Conservation (phyloP, 805 yeast genomes). For the Wickerhamiella cacticola region DNA sequence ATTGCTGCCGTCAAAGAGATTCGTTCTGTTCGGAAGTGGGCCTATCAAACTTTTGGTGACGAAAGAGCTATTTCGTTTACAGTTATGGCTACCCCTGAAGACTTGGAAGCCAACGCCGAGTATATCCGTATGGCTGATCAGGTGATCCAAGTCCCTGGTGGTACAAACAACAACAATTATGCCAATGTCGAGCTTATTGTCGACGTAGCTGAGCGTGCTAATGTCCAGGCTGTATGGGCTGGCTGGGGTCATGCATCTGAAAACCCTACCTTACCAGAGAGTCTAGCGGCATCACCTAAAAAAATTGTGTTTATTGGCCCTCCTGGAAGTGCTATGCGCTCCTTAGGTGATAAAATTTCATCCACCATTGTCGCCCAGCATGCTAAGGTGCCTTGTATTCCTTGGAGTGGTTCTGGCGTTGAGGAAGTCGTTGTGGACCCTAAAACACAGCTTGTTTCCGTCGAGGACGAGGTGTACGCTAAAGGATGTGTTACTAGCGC, state of each 20-base stretch:
- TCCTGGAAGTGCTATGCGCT: slow-evolving; percentile 98
- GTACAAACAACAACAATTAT: slow-evolving; percentile 95
- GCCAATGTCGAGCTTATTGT: slow-evolving; percentile 97
- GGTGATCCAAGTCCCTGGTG: slow-evolving; percentile 97
- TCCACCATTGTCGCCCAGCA: slow-evolving; percentile 99
- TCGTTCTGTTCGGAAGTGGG: slow-evolving; percentile 96
- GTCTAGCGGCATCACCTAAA: slow-evolving; percentile 83
- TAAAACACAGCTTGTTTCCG: slow-evolving; percentile 71
- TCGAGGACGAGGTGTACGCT: slow-evolving; percentile 67
- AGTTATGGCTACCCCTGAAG: slow-evolving; percentile 99
- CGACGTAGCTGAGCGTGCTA: slow-evolving; percentile 91
- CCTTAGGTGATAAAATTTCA: slow-evolving; percentile 96
- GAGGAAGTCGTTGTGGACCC: slow-evolving; percentile 62
- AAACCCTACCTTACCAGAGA: slow-evolving; percentile 89
- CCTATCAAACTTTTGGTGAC: slow-evolving; percentile 96
- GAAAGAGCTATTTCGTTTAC: slow-evolving; percentile 89
- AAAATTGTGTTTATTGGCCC: slow-evolving; percentile 94
- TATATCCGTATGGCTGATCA: slow-evolving; percentile 99
- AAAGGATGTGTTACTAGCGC: slow-evolving; percentile 81
- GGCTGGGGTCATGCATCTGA: slow-evolving; percentile 99
- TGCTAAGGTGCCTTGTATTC: slow-evolving; percentile 95
- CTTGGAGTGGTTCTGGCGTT: slow-evolving; percentile 99
- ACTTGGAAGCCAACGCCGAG: slow-evolving; percentile 90
- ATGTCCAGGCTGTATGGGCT: slow-evolving; percentile 99
- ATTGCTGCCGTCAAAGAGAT: slow-evolving; percentile 98